These are phyloP conservation scores for Lunasporangiospora selenospora DNA, from an alignment of 192 early-diverging fungal species.

Conservation along the genomic window DNA sequence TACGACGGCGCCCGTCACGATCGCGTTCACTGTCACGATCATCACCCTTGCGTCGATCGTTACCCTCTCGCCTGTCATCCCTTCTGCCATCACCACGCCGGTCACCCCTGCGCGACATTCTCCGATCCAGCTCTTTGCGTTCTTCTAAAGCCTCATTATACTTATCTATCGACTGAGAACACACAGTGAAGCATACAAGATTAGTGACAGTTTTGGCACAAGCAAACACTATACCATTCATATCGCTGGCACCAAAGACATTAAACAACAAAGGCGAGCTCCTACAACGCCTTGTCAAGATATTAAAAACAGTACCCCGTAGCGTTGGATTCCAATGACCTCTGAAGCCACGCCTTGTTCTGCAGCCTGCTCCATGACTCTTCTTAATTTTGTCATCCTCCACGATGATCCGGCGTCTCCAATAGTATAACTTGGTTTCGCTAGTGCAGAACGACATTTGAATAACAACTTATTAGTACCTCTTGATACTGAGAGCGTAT, in stretches of 20 bases:
- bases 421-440: slow-evolving; percentile 51
- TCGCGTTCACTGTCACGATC: slow-evolving; percentile 7
- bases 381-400: slow-evolving; percentile 83
- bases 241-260: too few species aligned
- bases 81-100: slow-evolving; percentile 13
- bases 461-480: too few species aligned
- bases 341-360: slow-evolving; percentile 66
- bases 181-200: too few species aligned
- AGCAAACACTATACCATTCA: too few species aligned
- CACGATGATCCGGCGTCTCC: slow-evolving; percentile 68
- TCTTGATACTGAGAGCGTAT: too few species aligned
- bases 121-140: slow-evolving; percentile 63
- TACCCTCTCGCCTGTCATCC: slow-evolving; percentile 3
- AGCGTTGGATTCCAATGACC: slow-evolving; percentile 75
- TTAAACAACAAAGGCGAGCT: too few species aligned
- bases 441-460: too few species aligned
- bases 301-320: slow-evolving; percentile 60
- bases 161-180: slow-evolving; percentile 64
- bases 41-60: slow-evolving; percentile 1
- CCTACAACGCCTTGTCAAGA: too few species aligned
- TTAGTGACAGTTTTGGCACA: too few species aligned
- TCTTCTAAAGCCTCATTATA: slow-evolving; percentile 71
- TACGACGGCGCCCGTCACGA: slow-evolving; percentile 6
- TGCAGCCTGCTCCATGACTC: slow-evolving; percentile 70
- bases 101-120: slow-evolving; percentile 18